These are phyloP conservation scores for Russula lepida DNA, from an alignment of 768 basidiomycete species.

Conservation along the genomic window DNA sequence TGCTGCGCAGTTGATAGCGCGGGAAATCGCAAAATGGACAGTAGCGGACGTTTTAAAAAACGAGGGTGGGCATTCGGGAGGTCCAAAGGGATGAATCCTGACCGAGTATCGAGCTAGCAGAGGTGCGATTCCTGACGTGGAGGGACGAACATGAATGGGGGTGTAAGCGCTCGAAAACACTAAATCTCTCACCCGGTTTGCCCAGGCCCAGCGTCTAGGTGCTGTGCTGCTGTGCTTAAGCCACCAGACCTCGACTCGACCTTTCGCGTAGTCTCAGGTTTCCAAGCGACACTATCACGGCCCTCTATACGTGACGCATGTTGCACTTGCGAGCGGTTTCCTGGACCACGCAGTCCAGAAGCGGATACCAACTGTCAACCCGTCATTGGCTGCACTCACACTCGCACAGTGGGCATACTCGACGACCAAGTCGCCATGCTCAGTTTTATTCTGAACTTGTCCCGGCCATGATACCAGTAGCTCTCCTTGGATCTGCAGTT, in stretches of 20 bases:
- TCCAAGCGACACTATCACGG: neutral
- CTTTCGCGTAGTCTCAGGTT: neutral
- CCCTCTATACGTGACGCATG: neutral
- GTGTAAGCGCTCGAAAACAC: neutral
- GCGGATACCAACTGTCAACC: neutral
- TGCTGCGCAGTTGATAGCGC: conserved; percentile 4
- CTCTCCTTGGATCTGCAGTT: conserved; percentile 68
- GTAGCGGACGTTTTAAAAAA: neutral
- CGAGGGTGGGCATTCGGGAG: neutral
- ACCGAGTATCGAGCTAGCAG: neutral
- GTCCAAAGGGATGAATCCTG: neutral
- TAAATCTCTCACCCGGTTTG: too few species aligned
- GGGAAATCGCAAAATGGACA: neutral
- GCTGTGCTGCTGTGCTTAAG: too few species aligned
- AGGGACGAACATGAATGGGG: neutral
- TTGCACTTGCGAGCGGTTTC: neutral
- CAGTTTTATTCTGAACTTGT: conserved; percentile 60
- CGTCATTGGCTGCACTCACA: conserved; percentile 19
- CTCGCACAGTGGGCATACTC: neutral
- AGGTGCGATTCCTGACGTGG: neutral
- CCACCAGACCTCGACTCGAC: neutral
- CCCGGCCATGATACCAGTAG: conserved; percentile 73
- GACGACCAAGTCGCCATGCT: conserved; percentile 42
- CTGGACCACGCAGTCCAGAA: neutral
- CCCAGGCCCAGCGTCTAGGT: too few species aligned